Evolutionary conservation across 2,329 filamentous ascomycete species (phyloP).

Genomic region (Scedosporium aurantiacum): DNA sequence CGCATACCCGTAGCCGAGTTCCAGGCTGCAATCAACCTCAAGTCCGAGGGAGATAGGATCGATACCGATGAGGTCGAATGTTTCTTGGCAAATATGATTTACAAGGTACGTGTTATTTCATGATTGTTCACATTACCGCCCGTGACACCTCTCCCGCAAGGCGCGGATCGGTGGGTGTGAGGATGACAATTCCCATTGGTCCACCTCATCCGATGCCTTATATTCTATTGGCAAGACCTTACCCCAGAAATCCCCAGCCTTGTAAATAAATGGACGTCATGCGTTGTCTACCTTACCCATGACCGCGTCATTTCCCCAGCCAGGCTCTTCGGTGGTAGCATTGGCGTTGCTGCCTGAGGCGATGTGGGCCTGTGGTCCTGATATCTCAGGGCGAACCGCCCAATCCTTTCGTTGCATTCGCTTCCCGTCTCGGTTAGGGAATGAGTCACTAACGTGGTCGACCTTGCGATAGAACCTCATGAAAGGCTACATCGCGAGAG

Average conservation of each 20-base stretch:
- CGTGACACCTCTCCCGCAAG: neutral
- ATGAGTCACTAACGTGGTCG: slow-evolving; percentile 5
- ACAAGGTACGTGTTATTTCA: slow-evolving; percentile 57
- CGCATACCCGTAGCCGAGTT: slow-evolving; percentile 79
- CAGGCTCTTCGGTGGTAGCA: neutral
- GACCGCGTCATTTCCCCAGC: neutral
- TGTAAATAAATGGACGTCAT: slow-evolving; percentile 2
- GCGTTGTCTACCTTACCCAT: neutral
- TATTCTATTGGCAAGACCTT: neutral
- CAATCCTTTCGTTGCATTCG: neutral
- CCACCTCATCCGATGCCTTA: neutral
- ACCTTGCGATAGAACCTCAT: slow-evolving; percentile 58
- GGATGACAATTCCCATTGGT: neutral
- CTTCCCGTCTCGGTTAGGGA: neutral
- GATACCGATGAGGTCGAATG: slow-evolving; percentile 95
- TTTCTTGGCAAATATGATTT: slow-evolving; percentile 89
- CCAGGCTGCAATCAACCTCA: slow-evolving; percentile 68
- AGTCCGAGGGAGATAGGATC: slow-evolving; percentile 51
- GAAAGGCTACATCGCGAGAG: slow-evolving; percentile 96
- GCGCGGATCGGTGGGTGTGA: neutral
- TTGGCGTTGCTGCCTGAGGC: neutral
- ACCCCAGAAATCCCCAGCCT: neutral
- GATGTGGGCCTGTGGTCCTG: too few relatives aligned
- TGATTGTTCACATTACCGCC: neutral
- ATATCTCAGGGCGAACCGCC: neutral